These are phyloP conservation scores for Hydrangea macrophylla DNA, from an alignment of 148 eudicot species.

Conservation along the genomic window DNA sequence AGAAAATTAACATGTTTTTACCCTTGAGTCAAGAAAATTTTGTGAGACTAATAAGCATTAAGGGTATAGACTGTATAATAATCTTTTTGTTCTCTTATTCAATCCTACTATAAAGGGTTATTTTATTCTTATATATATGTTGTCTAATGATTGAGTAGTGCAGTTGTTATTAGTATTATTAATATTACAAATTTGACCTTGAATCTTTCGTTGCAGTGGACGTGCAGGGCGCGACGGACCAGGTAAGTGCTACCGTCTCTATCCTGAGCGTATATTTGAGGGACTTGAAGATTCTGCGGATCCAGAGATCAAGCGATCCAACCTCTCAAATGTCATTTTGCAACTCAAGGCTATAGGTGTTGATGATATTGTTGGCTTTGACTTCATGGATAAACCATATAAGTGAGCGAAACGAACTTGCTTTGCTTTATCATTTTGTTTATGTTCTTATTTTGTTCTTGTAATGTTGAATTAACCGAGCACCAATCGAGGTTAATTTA, in stretches of 20 bases:
- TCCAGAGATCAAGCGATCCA: constrained; percentile 86
- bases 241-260: constrained; percentile 93
- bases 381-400: constrained; percentile 91
- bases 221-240: constrained; percentile 99
- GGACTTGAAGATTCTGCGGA: constrained; percentile 75
- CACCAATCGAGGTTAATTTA: background rate
- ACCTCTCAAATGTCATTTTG: constrained; percentile 81
- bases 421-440: constrained; percentile 1
- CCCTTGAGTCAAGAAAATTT: too few relatives aligned
- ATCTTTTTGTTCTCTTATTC: too few relatives aligned
- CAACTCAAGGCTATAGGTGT: constrained; percentile 94
- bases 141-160: too few relatives aligned
- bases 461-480: background rate
- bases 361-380: constrained; percentile 81
- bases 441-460: background rate
- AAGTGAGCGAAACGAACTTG: constrained; percentile 34
- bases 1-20: too few relatives aligned
- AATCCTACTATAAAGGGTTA: too few relatives aligned
- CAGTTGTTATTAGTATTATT: too few relatives aligned
- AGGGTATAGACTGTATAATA: too few relatives aligned
- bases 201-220: constrained; percentile 50
- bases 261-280: constrained; percentile 76
- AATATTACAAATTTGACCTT: background rate
- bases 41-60: too few relatives aligned
- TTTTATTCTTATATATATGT: too few relatives aligned